Percentiles rank a stretch among this genome's conserved stretches.
Conservation (phyloP, 441 rosid species). For the Euphorbia schlechtendalii region DNA sequence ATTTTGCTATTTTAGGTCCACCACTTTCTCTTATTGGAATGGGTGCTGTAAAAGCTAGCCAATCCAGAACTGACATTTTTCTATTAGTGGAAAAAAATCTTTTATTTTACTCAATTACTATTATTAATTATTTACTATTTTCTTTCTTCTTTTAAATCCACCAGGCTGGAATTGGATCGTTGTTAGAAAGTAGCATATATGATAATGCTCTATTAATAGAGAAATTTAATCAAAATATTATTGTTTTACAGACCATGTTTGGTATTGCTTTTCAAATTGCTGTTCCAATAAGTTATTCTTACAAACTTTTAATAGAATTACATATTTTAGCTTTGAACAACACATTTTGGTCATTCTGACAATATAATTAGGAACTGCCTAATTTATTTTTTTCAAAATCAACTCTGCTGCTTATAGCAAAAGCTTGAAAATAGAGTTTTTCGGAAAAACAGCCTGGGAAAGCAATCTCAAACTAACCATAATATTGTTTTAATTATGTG, state of each 20-base stretch:
- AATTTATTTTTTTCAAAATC: too few relatives aligned
- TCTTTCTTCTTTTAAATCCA: background rate
- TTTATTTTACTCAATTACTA: background rate
- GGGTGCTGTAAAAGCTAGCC: conserved; percentile 28
- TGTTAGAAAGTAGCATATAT: conserved; percentile 16
- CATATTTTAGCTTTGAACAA: conserved; percentile 21
- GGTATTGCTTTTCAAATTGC: too few relatives aligned
- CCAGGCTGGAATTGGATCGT: conserved; percentile 1
- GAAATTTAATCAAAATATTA: conserved; percentile 19
- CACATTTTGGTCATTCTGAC: too few relatives aligned
- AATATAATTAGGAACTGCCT: too few relatives aligned
- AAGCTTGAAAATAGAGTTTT: too few relatives aligned
- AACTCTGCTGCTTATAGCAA: too few relatives aligned
- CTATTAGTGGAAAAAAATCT: conserved; percentile 40
- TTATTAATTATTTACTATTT: background rate
- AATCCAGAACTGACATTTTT: conserved; percentile 21
- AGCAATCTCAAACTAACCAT: too few relatives aligned
- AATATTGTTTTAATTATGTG: conserved; percentile 5
- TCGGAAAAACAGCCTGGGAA: too few relatives aligned
- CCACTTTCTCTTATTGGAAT: conserved; percentile 28
- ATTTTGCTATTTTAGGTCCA: conserved; percentile 21
- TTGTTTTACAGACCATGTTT: too few relatives aligned
- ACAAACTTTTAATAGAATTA: too few relatives aligned
- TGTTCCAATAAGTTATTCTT: too few relatives aligned
- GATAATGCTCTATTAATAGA: conserved; percentile 18